Base-by-base conservation (phyloP, 129 eudicot genomes). In the Flaveria trinervia region DNA sequence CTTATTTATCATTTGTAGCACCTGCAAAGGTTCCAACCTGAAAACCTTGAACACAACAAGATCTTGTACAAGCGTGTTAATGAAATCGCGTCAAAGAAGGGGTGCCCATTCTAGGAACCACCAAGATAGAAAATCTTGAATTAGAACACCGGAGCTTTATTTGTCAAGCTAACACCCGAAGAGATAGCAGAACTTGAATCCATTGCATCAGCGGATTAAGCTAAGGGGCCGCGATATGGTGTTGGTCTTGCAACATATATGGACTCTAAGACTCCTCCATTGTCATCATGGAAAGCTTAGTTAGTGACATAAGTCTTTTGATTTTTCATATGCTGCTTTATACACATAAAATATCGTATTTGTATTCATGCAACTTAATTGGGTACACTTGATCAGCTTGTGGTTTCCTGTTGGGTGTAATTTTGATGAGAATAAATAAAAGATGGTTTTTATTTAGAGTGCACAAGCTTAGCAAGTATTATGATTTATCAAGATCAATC, bases 21-120 rank as follows among this genome's bases (percentile, higher is more conserved):
- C 56, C 48, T 83, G 36, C 92, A 89, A 5, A 88, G 92, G 87
- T 79, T 89, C 76, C 80, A 82, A 67, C 84, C 90, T 59, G 87
- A 86, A 59, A 89, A 89, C 65, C 74, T 89, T 30, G 87, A 88
- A 66, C 88, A 86, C 36, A 84, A 89, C 82, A 86, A 84, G 76
- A 76, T 26, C 13, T 13, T 89, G 73, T 86, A 16, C 10, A 83
- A 84, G 66, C 73, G 78, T 33, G 80, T 89, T 16, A 81, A 71
- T 26, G 68, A 71, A 68, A 26, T 89, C 64, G 89, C 94, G 0
- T 48, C 74, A 33, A 89, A 73, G 72, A 89, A 86, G 74, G 91
- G 94, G n/a, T 86, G 91, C 72, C 82, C 89, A 23, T 88, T 61
- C 92, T 87, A 4, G 89, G 92, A 22, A 88, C 92, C 73, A 85